Evolutionary conservation across 768 basidiomycete genomes (phyloP), one percentile per base, ranked within the genome.

Genomic region (Scleroderma bovista): DNA sequence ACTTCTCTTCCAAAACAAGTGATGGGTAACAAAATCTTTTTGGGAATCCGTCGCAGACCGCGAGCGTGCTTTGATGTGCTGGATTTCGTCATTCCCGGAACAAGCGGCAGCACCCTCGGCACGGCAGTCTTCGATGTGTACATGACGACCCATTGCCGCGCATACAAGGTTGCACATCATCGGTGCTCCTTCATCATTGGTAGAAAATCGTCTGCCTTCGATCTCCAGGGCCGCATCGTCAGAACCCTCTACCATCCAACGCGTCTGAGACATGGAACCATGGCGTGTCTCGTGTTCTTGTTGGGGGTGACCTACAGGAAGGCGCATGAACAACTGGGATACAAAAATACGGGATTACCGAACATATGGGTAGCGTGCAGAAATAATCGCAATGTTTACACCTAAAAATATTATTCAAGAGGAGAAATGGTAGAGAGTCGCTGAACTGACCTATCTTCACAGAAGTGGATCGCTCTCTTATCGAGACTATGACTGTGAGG

Each of bases 311-410:
- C 75, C 79, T 80, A 46, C 5, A 19, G 22, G 6, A 16, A 26
- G 17, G 33, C 23, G 8, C 37, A 15, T 50, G 17, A 32, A 16
- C 16, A n/a, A 11, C 11, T 9, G 5, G 29, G 1, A n/a, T 44
- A 24, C 1, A 20, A 13, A 24, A 9, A 1, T 9, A 3, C 6
- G 32, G 22, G 7, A 5, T 12, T n/a, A 7, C 46, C 67, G 33
- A 51, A 82, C 81, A 78, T 38, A 76, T 65, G 2, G 80, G 79
- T 3, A 81, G 62, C 0, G 73, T 80, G 52, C 82, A 84, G 57
- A 75, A 77, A 57, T 83, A 84, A 3, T 75, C 74, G 44, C 82
- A 84, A 41, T 72, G 70, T 3, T 69, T 69, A 50, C 82, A 83
- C 22, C 79, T 81, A 46, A 3, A 39, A 11, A 2, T 29, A 6